Evolutionary conservation across 2,329 filamentous ascomycete species (phyloP).

Genomic region (Colletotrichum australisinense): DNA sequence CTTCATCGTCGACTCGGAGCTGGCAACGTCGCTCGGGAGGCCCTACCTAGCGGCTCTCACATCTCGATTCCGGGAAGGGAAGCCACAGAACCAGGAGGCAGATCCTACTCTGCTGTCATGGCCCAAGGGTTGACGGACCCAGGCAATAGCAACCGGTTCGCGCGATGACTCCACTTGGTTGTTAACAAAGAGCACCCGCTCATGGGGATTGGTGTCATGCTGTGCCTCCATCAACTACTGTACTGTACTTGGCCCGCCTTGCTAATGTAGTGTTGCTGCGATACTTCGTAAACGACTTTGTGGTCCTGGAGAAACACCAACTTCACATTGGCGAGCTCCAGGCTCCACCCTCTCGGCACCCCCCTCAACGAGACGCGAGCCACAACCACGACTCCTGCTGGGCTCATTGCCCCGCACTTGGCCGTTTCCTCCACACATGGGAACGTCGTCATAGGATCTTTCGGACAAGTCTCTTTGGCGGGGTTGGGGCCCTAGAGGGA

Average conservation of each 20-base stretch:
- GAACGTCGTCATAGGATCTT: conserved; percentile 33
- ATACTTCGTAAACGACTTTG: conserved; percentile 6
- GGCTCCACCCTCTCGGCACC: conserved; percentile 19
- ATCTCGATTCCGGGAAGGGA: background rate
- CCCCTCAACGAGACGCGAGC: conserved; percentile 23
- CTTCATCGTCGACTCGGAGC: background rate
- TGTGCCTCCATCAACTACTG: background rate
- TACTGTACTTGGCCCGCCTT: background rate
- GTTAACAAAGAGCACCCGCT: background rate
- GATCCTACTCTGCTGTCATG: background rate
- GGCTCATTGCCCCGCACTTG: conserved; percentile 29
- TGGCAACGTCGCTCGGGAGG: background rate
- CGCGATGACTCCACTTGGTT: conserved; percentile 6
- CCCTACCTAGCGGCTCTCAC: conserved; percentile 4
- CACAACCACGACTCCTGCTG: conserved; percentile 16
- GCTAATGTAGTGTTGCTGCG: background rate
- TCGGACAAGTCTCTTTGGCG: conserved; percentile 31
- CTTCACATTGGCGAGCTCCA: conserved; percentile 6
- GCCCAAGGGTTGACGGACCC: background rate
- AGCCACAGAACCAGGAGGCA: background rate
- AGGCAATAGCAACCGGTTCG: background rate
- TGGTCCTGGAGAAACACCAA: conserved; percentile 27
- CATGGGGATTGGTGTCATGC: background rate
- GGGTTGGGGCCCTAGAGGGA: conserved; percentile 14
- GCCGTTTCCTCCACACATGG: conserved; percentile 31